Evolutionary conservation across 2,329 filamentous ascomycete genomes (phyloP).

Genomic region (Gaeumannomyces sp.): DNA sequence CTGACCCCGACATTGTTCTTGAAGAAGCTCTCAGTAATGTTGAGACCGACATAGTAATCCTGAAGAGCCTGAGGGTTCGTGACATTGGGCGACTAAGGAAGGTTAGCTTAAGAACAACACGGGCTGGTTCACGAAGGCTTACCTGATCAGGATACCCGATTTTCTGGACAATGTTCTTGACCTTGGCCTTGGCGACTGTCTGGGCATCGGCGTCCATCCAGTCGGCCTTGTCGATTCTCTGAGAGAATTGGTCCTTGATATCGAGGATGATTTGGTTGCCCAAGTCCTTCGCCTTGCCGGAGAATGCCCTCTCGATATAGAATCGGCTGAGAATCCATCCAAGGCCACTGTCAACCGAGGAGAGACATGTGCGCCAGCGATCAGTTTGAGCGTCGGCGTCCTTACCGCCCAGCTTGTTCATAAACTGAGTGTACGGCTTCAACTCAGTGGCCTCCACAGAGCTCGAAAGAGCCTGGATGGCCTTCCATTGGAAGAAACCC

Average conservation of each 20-base stretch:
- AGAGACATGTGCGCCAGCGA: conserved; percentile 60
- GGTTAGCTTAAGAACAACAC: background rate
- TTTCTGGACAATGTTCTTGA: conserved; percentile 61
- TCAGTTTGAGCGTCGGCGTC: conserved; percentile 57
- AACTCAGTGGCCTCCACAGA: conserved; percentile 54
- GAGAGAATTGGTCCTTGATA: conserved; percentile 60
- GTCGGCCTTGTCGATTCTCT: conserved; percentile 48
- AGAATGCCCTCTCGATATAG: conserved; percentile 63
- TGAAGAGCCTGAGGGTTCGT: conserved; percentile 49
- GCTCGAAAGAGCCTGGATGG: conserved; percentile 45
- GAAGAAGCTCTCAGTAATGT: conserved; percentile 49
- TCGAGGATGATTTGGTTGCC: conserved; percentile 65
- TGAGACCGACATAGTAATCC: conserved; percentile 49
- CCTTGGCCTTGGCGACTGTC: conserved; percentile 55
- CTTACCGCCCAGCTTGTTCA: conserved; percentile 54
- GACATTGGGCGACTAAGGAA: conserved; percentile 43
- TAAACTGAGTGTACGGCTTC: conserved; percentile 53
- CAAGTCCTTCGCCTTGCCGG: conserved; percentile 57
- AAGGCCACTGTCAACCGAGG: conserved; percentile 48
- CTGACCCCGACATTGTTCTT: conserved; percentile 47
- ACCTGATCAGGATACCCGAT: conserved; percentile 57
- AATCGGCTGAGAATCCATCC: conserved; percentile 66
- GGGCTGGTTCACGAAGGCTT: conserved; percentile 2
- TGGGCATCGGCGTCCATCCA: conserved; percentile 62
- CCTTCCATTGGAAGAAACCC: conserved; percentile 60